Evolutionary conservation across 2,329 filamentous ascomycete genomes (phyloP).

Genomic region (Fusarium circinatum): DNA sequence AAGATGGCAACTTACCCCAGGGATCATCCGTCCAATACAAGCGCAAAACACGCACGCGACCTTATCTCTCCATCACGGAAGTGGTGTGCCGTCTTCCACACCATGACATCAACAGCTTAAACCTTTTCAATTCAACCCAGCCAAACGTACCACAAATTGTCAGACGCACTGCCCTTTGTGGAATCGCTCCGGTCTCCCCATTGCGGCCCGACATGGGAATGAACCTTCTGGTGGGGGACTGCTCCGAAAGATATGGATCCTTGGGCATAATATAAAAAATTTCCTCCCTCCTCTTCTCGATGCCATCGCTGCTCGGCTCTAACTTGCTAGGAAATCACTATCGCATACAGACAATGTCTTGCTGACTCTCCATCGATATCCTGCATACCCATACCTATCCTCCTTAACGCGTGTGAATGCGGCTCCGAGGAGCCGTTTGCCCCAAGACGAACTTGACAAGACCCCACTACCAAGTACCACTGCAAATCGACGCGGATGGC

Average conservation of each 20-base stretch:
- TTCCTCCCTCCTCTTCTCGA: background rate
- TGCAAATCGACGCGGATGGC: conserved; percentile 33
- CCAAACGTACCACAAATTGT: conserved; percentile 31
- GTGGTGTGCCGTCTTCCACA: conserved; percentile 25
- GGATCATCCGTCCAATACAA: conserved; percentile 9
- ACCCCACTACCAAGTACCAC: background rate
- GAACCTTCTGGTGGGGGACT: conserved; percentile 14
- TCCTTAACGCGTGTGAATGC: conserved; percentile 36
- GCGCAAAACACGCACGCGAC: conserved; percentile 17
- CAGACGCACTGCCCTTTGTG: conserved; percentile 20
- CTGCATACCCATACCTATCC: conserved; percentile 32
- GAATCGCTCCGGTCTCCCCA: conserved; percentile 28
- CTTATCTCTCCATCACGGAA: conserved; percentile 26
- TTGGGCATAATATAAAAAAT: conserved; percentile 25
- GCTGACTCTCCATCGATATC: conserved; percentile 34
- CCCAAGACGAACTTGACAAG: conserved; percentile 18
- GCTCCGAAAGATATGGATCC: conserved; percentile 18
- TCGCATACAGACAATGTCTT: conserved; percentile 23
- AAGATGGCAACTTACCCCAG: background rate
- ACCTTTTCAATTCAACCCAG: background rate
- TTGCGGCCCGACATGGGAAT: conserved; percentile 35
- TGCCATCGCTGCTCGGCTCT: background rate
- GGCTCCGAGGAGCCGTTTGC: conserved; percentile 37
- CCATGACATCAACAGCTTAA: conserved; percentile 34
- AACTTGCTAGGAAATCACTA: background rate